phyloP scores from a whole-genome alignment of 345 rosid species.

The Salix exigua region DNA sequence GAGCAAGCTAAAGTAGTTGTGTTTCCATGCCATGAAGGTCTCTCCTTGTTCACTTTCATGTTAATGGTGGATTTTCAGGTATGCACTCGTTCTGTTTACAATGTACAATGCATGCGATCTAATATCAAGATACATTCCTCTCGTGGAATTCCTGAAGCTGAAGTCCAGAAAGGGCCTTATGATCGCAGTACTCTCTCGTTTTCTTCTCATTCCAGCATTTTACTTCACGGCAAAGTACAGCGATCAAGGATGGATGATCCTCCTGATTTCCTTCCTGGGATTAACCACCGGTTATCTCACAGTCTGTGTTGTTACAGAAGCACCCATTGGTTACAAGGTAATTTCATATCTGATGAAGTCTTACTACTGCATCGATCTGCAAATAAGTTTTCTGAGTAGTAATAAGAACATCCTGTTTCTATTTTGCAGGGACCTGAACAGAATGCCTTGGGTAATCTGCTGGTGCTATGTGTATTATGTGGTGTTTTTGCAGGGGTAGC shows the following conservation, averaged over 20 bases:
- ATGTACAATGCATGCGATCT: slow-evolving; percentile 66
- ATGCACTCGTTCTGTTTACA: slow-evolving; percentile 61
- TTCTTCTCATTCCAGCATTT: slow-evolving; percentile 63
- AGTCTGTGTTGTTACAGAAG: slow-evolving; percentile 71
- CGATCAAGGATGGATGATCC: slow-evolving; percentile 92
- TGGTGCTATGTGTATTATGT: slow-evolving; percentile 54
- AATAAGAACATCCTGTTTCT: background rate
- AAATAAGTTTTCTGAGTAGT: background rate
- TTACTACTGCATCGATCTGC: too few relatives aligned
- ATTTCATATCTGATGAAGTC: background rate
- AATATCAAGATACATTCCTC: slow-evolving; percentile 59
- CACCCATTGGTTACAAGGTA: slow-evolving; percentile 90
- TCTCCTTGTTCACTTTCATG: too few relatives aligned
- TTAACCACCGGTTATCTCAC: slow-evolving; percentile 74
- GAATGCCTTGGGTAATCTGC: slow-evolving; percentile 83
- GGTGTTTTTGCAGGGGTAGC: slow-evolving; percentile 68
- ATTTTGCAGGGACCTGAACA: slow-evolving; percentile 77
- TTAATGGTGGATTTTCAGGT: slow-evolving; percentile 37
- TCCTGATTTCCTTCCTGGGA: slow-evolving; percentile 63
- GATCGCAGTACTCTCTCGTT: slow-evolving; percentile 50
- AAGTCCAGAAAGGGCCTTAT: slow-evolving; percentile 67
- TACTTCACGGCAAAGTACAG: slow-evolving; percentile 82
- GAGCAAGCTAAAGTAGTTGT: too few relatives aligned
- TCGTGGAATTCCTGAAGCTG: slow-evolving; percentile 48
- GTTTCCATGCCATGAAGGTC: too few relatives aligned